Conservation (phyloP, 2,329 filamentous ascomycete species). For the Penicillium palitans region DNA sequence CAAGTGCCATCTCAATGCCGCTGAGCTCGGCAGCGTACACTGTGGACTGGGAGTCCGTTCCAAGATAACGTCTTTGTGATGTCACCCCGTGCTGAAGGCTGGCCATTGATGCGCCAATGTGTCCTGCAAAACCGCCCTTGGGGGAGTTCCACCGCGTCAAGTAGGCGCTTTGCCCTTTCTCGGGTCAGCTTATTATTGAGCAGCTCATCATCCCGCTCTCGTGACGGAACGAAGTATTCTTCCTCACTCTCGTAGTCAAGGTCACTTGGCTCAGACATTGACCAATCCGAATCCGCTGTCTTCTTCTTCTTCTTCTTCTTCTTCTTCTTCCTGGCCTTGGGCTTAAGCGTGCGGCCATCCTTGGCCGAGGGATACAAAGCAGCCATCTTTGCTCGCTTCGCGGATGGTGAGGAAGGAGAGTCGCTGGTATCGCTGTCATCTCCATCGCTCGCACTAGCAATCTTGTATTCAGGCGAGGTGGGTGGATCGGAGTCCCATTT, state of each 20-base stretch:
- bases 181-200: slow-evolving; percentile 30
- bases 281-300: not conserved
- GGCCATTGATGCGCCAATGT: too few relatives aligned
- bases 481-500: not conserved
- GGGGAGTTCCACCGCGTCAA: slow-evolving; percentile 37
- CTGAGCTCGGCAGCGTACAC: too few relatives aligned
- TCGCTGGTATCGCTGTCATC: not conserved
- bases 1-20: too few relatives aligned
- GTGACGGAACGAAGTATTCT: slow-evolving; percentile 13
- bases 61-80: too few relatives aligned
- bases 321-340: not conserved
- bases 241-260: slow-evolving; percentile 16
- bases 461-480: not conserved
- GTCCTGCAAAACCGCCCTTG: too few relatives aligned
- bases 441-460: not conserved
- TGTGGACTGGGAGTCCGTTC: too few relatives aligned
- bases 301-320: not conserved
- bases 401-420: not conserved
- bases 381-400: not conserved
- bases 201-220: slow-evolving; percentile 27
- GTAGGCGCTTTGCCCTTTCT: slow-evolving; percentile 38
- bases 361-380: not conserved
- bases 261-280: not conserved
- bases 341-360: not conserved
- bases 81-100: accelerated